Percentiles rank a stretch among this genome's conserved stretches.
These are phyloP conservation scores for Phytophthora brassicae DNA, from an alignment of 352 stramenopile species.

Conservation along the genomic window DNA sequence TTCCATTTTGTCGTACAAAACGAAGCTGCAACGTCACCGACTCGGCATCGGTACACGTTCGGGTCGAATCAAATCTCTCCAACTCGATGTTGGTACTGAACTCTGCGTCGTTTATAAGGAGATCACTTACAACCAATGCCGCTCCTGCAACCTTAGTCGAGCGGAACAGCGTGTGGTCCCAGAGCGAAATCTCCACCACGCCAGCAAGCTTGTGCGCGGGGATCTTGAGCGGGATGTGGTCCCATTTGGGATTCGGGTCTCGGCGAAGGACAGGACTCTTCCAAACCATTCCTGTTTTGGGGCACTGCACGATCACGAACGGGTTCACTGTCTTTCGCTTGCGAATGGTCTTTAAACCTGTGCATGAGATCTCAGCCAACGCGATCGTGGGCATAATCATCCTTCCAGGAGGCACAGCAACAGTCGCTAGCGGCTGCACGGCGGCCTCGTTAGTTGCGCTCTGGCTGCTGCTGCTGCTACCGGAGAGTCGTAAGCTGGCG, in stretches of 20 bases:
- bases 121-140: slow-evolving; percentile 42
- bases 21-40: slow-evolving; percentile 39
- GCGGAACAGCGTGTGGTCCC: slow-evolving; percentile 66
- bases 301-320: slow-evolving; percentile 47
- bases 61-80: slow-evolving; percentile 41
- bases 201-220: slow-evolving; percentile 33
- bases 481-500: slow-evolving; percentile 28
- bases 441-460: slow-evolving; percentile 27
- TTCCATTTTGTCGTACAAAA: slow-evolving; percentile 26
- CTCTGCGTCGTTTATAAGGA: slow-evolving; percentile 40
- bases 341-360: slow-evolving; percentile 45
- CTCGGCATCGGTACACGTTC: slow-evolving; percentile 29
- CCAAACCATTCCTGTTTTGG: slow-evolving; percentile 34
- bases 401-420: neutral
- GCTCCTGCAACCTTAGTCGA: slow-evolving; percentile 58
- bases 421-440: slow-evolving; percentile 19
- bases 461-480: slow-evolving; percentile 40
- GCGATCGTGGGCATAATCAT: slow-evolving; percentile 21
- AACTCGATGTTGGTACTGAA: slow-evolving; percentile 54
- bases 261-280: slow-evolving; percentile 50
- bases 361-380: slow-evolving; percentile 41
- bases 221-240: slow-evolving; percentile 41
- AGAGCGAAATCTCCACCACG: slow-evolving; percentile 63
- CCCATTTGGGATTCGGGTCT: slow-evolving; percentile 47
- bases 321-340: slow-evolving; percentile 60